Base-by-base conservation (phyloP, 208 protist genomes). In the Trypanosoma avium region DNA sequence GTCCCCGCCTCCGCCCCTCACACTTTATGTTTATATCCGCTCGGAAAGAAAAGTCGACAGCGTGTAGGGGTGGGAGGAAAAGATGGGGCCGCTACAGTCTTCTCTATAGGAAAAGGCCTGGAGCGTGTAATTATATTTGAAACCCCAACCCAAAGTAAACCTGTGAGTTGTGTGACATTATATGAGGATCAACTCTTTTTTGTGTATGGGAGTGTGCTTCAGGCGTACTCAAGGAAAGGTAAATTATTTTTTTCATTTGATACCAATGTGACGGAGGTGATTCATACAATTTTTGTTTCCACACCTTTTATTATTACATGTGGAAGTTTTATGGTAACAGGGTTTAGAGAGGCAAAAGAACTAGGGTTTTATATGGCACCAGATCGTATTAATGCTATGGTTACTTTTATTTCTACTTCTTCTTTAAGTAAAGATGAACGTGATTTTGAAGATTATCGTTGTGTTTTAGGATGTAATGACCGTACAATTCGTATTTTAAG, bases 281-380 rank as follows among this genome's bases (percentile, higher is more conserved):
- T 90, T 40, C 80, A 82, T 50, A 65, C 72, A 12, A 33, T 97
- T 27, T 73, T 69, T 53, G 80, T 95, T 26, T 75, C 82, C 40
- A 93, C 84, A 2, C 92, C 92, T 1, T 93, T 82, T 50, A 84
- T 97, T 38, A 93, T 92, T 54, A 65, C 83, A 19, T 77, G 81
- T 5, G 92, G 92, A 6, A 83, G 90, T 58, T 97, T 89, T 59
- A 94, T 93, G 80, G 57, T 88, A 50, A 92, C 87, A 21, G 77
- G 80, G 17, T 84, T 94, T 61, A 40, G 67, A 12, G 92, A 97
- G 59, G 78, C 65, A 0, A 87, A 84, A 26, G 86, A 94, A 70
- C 67, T 90, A 7, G 88, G 88, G 32, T 93, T 95, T 42, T 97
- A 80, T 79, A 84, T 97, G 63, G 77, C 84, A 0, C 88, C 92